Percentiles rank a stretch among this genome's conserved stretches.
Evolutionary conservation across 2,329 filamentous ascomycete species (phyloP).

Genomic region (Talaromyces rugulosus): DNA sequence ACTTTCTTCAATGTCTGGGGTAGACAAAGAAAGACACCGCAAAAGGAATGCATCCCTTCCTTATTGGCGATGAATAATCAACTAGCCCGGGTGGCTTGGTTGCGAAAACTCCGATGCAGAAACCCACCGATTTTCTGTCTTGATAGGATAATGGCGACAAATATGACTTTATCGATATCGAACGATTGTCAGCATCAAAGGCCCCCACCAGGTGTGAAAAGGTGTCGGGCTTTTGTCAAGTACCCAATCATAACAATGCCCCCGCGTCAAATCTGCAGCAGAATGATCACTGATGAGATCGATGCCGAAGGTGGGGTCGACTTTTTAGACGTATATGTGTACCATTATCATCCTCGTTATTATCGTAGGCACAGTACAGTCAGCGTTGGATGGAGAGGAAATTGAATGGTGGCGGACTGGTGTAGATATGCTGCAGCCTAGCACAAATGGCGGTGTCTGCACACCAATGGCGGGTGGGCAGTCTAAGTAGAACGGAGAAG

Average conservation of each 20-base stretch:
- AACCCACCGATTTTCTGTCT: background rate
- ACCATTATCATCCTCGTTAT: background rate
- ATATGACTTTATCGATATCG: background rate
- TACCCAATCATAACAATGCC: background rate
- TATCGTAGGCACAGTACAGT: background rate
- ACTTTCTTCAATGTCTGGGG: background rate
- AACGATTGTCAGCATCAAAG: background rate
- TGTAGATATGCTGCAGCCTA: background rate
- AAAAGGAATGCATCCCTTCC: background rate
- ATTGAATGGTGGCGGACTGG: background rate
- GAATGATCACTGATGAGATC: background rate
- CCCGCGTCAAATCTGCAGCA: background rate
- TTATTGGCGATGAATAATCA: background rate
- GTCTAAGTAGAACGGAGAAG: background rate
- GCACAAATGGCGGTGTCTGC: background rate
- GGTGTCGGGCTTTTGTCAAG: background rate
- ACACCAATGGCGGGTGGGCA: background rate
- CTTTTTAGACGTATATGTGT: background rate
- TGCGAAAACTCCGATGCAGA: background rate
- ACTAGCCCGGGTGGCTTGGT: background rate
- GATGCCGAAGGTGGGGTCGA: background rate
- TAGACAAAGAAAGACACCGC: background rate
- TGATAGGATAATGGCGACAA: background rate
- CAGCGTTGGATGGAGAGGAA: background rate
- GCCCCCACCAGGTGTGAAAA: background rate